These are phyloP conservation scores for Penicillium riverlandense DNA, from an alignment of 495 filamentous ascomycete genomes.

Conservation along the genomic window DNA sequence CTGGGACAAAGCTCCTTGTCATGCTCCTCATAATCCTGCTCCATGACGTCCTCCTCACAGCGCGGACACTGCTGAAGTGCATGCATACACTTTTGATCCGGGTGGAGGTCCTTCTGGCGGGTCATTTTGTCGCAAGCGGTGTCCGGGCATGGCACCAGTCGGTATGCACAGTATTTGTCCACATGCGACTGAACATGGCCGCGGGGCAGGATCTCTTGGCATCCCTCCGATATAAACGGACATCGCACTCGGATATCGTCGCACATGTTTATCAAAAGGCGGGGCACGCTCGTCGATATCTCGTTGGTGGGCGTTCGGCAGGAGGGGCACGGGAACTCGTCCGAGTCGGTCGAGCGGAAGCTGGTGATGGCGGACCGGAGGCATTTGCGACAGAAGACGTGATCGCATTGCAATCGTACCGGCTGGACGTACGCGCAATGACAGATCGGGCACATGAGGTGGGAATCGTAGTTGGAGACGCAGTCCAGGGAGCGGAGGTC, in stretches of 20 bases:
- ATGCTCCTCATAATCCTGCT: constrained; percentile 53
- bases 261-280: constrained; percentile 57
- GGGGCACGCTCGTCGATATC: constrained; percentile 38
- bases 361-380: constrained; percentile 51
- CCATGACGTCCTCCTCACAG: constrained; percentile 49
- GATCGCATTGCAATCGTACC: constrained; percentile 65
- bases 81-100: constrained; percentile 48
- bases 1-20: constrained; percentile 43
- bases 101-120: constrained; percentile 35
- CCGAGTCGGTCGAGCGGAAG: constrained; percentile 27
- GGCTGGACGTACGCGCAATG: constrained; percentile 66
- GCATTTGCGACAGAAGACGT: constrained; percentile 70
- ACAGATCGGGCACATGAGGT: constrained; percentile 80
- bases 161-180: constrained; percentile 65
- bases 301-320: constrained; percentile 35
- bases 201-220: constrained; percentile 52
- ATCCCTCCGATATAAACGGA: constrained; percentile 56
- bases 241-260: constrained; percentile 71
- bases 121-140: constrained; percentile 42
- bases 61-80: constrained; percentile 41
- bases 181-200: constrained; percentile 68
- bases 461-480: constrained; percentile 59
- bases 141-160: constrained; percentile 55
- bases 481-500: constrained; percentile 71
- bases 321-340: constrained; percentile 38